These are phyloP conservation scores for Plasmodium cynomolgi DNA, from an alignment of 169 alveolate genomes.

Conservation along the genomic window DNA sequence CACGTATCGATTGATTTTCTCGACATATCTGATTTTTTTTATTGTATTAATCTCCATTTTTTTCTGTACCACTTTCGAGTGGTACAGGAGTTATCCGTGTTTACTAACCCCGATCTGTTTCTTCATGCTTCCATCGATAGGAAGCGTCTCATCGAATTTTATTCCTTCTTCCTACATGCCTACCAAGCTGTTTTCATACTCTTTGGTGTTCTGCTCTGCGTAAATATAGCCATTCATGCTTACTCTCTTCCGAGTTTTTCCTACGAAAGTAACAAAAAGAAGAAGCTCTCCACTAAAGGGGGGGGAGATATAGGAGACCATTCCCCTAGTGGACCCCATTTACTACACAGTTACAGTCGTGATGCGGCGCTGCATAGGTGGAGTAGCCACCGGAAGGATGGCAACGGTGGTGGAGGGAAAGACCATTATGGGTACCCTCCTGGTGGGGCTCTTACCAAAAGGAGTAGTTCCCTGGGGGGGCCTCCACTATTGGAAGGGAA, in stretches of 20 bases:
- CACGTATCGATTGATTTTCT: conserved; percentile 54
- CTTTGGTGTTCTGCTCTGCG: conserved; percentile 18
- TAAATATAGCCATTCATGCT: conserved; percentile 38
- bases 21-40: conserved; percentile 42
- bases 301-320: neutral
- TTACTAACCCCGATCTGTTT: conserved; percentile 1
- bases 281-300: neutral
- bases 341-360: neutral
- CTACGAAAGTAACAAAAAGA: neutral
- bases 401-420: neutral
- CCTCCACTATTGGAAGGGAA: neutral
- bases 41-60: conserved; percentile 25
- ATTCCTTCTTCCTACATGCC: neutral
- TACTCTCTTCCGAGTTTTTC: conserved; percentile 47
- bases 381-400: neutral
- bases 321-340: neutral
- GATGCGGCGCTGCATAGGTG: neutral
- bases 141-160: neutral
- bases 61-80: conserved; percentile 38
- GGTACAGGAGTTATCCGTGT: neutral
- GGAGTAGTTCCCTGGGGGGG: neutral
- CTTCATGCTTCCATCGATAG: neutral
- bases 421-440: neutral
- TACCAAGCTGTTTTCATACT: conserved; percentile 27
- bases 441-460: neutral